phyloP scores from a whole-genome alignment of 148 eudicot genomes.

The Spergularia marina region DNA sequence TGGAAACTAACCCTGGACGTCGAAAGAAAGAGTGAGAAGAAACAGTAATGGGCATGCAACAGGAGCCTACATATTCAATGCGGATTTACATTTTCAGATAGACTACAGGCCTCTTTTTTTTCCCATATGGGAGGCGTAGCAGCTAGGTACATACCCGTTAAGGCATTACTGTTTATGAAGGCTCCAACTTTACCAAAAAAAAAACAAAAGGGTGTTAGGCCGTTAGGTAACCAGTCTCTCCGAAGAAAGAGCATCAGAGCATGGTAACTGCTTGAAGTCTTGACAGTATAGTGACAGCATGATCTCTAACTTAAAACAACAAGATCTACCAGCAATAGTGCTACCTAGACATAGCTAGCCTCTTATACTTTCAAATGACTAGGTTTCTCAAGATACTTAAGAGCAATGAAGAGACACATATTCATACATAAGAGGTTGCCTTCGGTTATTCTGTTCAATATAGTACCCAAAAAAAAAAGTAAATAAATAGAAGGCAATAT shows the following conservation, averaged over 20 bases:
- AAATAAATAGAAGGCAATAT: slow-evolving; percentile 24
- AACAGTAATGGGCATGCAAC: background rate
- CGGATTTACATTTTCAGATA: background rate
- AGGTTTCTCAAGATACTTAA: background rate
- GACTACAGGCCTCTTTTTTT: background rate
- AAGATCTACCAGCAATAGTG: background rate
- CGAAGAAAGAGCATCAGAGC: slow-evolving; percentile 2
- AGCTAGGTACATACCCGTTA: no score
- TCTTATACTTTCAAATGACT: background rate
- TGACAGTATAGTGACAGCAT: background rate
- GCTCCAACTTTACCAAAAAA: background rate
- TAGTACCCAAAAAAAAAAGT: background rate
- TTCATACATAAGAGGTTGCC: background rate
- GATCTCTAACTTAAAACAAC: background rate
- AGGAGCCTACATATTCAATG: background rate
- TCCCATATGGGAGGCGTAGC: background rate
- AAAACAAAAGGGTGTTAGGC: no score
- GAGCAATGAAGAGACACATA: slow-evolving; percentile 7
- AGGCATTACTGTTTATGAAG: no score
- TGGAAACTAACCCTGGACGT: background rate
- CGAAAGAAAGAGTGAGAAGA: background rate
- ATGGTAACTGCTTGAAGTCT: background rate
- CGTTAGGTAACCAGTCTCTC: background rate
- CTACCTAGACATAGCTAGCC: background rate
- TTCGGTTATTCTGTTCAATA: background rate